phyloP scores from a whole-genome alignment of 306 rosid species.

The Purshia tridentata region DNA sequence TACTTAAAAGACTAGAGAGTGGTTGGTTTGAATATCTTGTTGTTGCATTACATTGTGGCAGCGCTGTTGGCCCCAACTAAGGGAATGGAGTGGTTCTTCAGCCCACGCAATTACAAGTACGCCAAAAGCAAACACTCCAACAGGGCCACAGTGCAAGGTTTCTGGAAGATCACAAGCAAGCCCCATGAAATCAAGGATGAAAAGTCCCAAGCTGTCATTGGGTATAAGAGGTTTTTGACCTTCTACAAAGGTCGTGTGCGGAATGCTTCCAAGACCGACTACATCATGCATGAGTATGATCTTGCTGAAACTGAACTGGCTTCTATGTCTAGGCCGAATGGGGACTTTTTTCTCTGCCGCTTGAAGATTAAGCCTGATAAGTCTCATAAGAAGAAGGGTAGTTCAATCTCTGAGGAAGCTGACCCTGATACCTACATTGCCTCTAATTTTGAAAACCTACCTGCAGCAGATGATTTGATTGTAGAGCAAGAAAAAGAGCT shows the following conservation, averaged over 20 bases:
- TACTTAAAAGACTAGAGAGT: too few species aligned
- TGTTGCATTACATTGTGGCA: too few species aligned
- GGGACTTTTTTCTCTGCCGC: slow-evolving; percentile 31
- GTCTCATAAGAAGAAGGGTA: neutral
- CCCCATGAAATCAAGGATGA: slow-evolving; percentile 28
- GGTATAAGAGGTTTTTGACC: slow-evolving; percentile 50
- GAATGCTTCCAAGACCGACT: slow-evolving; percentile 21
- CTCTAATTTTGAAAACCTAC: slow-evolving; percentile 15
- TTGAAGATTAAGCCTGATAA: slow-evolving; percentile 28
- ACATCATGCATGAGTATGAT: slow-evolving; percentile 64
- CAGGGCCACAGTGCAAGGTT: slow-evolving; percentile 45
- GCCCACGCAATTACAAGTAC: slow-evolving; percentile 36
- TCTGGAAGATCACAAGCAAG: slow-evolving; percentile 59
- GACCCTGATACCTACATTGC: slow-evolving; percentile 21
- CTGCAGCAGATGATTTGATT: neutral
- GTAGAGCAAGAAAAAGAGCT: slow-evolving; percentile 17
- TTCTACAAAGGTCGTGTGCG: slow-evolving; percentile 33
- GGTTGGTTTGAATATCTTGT: too few species aligned
- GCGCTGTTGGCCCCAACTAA: neutral
- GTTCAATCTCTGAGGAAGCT: neutral
- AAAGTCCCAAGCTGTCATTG: slow-evolving; percentile 40
- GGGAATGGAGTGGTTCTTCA: slow-evolving; percentile 49
- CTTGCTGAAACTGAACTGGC: neutral
- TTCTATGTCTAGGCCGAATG: slow-evolving; percentile 25
- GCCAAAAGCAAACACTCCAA: slow-evolving; percentile 27